Conservation (phyloP, 352 stramenopile genomes). For the Pythium volutum region DNA sequence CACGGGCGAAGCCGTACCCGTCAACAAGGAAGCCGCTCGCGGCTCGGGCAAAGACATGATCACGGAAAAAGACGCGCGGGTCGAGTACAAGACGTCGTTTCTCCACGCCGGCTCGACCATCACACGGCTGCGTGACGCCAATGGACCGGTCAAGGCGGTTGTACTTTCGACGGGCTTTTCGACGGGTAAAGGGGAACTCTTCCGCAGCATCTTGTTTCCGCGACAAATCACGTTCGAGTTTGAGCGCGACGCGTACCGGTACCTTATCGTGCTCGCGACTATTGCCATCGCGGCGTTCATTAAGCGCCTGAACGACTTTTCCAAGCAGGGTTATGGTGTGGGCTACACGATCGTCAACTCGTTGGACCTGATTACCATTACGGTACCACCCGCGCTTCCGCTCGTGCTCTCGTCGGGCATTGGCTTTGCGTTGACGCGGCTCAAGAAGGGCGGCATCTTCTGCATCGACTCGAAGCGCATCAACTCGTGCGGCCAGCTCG, state of each 20-base stretch:
- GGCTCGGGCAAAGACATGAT: conserved; percentile 14
- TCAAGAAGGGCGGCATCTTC: conserved; percentile 46
- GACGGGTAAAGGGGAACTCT: conserved; percentile 67
- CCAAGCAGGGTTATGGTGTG: conserved; percentile 30
- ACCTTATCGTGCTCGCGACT: conserved; percentile 37
- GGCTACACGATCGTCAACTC: conserved; percentile 38
- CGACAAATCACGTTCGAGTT: conserved; percentile 54
- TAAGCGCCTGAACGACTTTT: conserved; percentile 30
- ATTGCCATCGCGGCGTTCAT: conserved; percentile 47
- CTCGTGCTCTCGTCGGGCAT: conserved; percentile 57
- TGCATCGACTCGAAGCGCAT: conserved; percentile 69
- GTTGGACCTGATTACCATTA: conserved; percentile 61
- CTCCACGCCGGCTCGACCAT: conserved; percentile 38
- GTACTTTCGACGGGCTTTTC: conserved; percentile 66
- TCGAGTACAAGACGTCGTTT: conserved; percentile 30
- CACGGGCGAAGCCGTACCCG: conserved; percentile 40
- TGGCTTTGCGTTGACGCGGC: conserved; percentile 55
- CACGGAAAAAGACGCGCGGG: conserved; percentile 31
- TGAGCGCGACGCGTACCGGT: conserved; percentile 67
- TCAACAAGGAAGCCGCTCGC: conserved; percentile 38
- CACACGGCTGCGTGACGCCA: conserved; percentile 24
- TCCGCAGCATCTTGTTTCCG: conserved; percentile 68
- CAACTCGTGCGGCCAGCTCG: conserved; percentile 54
- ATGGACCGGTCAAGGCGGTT: conserved; percentile 34
- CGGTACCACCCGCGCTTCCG: conserved; percentile 52